phyloP scores from a whole-genome alignment of 768 basidiomycete species.

The Candolleomyces eurysporus region DNA sequence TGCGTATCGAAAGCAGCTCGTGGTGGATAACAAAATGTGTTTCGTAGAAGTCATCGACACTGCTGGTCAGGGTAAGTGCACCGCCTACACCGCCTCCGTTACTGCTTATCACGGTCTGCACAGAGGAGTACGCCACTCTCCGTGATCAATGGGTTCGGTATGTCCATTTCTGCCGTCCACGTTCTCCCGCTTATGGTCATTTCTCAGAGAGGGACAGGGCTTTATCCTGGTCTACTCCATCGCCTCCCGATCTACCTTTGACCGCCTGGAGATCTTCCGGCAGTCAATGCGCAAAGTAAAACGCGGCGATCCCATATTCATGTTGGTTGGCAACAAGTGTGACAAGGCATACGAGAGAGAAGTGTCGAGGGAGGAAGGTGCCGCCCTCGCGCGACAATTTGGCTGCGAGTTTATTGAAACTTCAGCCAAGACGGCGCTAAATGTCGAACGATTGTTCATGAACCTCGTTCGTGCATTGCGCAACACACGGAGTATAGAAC shows the following conservation, averaged over 20 bases:
- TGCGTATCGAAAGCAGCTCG: conserved; percentile 92
- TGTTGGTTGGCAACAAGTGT: conserved; percentile 95
- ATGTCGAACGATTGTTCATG: conserved; percentile 89
- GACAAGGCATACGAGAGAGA: conserved; percentile 91
- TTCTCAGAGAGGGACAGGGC: conserved; percentile 87
- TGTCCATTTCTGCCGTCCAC: conserved; percentile 27
- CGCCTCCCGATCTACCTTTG: conserved; percentile 88
- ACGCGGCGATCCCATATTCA: conserved; percentile 80
- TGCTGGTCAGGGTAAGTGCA: conserved; percentile 84
- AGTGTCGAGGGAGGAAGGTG: conserved; percentile 88
- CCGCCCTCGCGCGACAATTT: conserved; percentile 73
- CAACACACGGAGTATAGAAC: conserved; percentile 60
- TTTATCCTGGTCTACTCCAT: conserved; percentile 97
- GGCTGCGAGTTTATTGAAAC: conserved; percentile 96
- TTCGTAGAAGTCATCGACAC: conserved; percentile 97
- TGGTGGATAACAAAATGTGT: conserved; percentile 94
- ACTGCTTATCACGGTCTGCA: conserved; percentile 9
- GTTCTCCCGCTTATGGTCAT: conserved; percentile 4
- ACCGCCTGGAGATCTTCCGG: conserved; percentile 85
- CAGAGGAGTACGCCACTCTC: conserved; percentile 96
- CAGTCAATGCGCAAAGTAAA: conserved; percentile 90
- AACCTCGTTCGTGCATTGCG: conserved; percentile 82
- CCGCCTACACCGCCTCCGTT: conserved; percentile 14
- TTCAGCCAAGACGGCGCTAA: conserved; percentile 91
- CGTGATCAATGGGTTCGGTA: conserved; percentile 98